Evolutionary conservation across 805 yeast genomes (phyloP).

Genomic region (Scheffersomyces lignosus): DNA sequence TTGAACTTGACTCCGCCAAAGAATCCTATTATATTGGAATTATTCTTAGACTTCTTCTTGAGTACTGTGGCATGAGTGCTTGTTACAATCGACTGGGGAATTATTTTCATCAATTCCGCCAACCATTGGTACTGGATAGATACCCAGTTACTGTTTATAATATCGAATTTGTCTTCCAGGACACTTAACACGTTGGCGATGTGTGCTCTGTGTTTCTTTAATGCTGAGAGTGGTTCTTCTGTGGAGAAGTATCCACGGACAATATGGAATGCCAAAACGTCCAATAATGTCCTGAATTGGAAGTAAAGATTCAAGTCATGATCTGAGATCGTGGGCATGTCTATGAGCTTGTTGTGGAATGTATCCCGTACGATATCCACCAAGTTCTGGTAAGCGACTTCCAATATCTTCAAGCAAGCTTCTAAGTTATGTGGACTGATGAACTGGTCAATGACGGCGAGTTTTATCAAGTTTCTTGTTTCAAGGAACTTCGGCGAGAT

Average conservation of each 20-base stretch:
- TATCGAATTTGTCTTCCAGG: constrained; percentile 23
- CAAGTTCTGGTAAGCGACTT: constrained; percentile 32
- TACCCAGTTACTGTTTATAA: constrained; percentile 46
- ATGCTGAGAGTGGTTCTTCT: constrained; percentile 59
- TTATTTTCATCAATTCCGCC: constrained; percentile 53
- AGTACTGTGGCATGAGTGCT: constrained; percentile 12
- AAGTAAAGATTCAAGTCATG: constrained; percentile 31
- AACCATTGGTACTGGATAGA: constrained; percentile 66
- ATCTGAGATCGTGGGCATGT: constrained; percentile 10
- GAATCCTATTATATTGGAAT: constrained; percentile 12
- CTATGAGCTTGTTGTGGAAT: constrained; percentile 1
- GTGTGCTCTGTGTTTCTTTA: constrained; percentile 65
- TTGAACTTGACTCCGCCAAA: constrained; percentile 36
- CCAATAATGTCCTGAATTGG: constrained; percentile 51
- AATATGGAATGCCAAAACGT: constrained; percentile 61
- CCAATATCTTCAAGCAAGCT: constrained; percentile 26
- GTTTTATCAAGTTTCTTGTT: constrained; percentile 38
- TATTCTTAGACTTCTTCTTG: constrained; percentile 10
- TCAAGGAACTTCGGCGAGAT: constrained; percentile 39
- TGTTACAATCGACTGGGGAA: constrained; percentile 43
- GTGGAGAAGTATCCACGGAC: constrained; percentile 58
- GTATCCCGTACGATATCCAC: constrained; percentile 22
- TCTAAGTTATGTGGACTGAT: constrained; percentile 35
- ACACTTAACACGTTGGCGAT: constrained; percentile 47
- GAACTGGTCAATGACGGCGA: constrained; percentile 33